Evolutionary conservation across 2,329 filamentous ascomycete species (phyloP).

Genomic region (Scedosporium apiospermum): DNA sequence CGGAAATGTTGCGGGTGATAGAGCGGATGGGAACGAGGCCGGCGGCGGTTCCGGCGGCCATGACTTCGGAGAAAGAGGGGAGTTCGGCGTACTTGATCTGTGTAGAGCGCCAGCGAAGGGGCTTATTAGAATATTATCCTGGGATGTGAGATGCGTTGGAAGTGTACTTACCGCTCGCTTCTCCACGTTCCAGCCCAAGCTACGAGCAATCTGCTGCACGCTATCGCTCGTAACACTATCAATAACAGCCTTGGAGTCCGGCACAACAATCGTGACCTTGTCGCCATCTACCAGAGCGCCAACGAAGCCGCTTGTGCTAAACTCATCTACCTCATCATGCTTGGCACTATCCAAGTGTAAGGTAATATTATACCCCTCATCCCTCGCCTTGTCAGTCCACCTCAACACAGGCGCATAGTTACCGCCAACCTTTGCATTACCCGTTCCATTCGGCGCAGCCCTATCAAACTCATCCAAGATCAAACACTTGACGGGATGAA

Average conservation of each 20-base stretch:
- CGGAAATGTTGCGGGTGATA: slow-evolving; percentile 57
- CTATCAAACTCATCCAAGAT: slow-evolving; percentile 92
- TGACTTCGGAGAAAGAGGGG: slow-evolving; percentile 56
- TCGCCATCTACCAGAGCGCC: slow-evolving; percentile 54
- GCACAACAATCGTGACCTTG: slow-evolving; percentile 67
- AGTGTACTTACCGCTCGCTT: slow-evolving; percentile 48
- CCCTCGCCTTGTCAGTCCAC: slow-evolving; percentile 73
- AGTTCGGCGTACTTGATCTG: slow-evolving; percentile 57
- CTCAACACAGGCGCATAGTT: slow-evolving; percentile 91
- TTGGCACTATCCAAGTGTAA: slow-evolving; percentile 83
- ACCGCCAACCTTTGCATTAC: slow-evolving; percentile 86
- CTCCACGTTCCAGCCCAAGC: slow-evolving; percentile 80
- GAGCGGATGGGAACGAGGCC: slow-evolving; percentile 86
- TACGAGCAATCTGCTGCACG: slow-evolving; percentile 63
- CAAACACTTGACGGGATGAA: slow-evolving; percentile 75
- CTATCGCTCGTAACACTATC: slow-evolving; percentile 77
- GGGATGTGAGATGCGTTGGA: not conserved
- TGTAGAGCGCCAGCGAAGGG: not conserved
- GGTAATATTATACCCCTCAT: slow-evolving; percentile 84
- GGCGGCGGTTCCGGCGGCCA: slow-evolving; percentile 87
- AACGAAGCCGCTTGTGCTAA: slow-evolving; percentile 89
- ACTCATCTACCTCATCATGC: slow-evolving; percentile 85
- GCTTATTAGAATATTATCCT: not conserved
- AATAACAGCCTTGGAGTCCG: slow-evolving; percentile 80
- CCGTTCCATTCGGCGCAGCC: slow-evolving; percentile 82